These are phyloP conservation scores for Sporothrix brunneoviolacea DNA, from an alignment of 2,329 filamentous ascomycete species.

Conservation along the genomic window DNA sequence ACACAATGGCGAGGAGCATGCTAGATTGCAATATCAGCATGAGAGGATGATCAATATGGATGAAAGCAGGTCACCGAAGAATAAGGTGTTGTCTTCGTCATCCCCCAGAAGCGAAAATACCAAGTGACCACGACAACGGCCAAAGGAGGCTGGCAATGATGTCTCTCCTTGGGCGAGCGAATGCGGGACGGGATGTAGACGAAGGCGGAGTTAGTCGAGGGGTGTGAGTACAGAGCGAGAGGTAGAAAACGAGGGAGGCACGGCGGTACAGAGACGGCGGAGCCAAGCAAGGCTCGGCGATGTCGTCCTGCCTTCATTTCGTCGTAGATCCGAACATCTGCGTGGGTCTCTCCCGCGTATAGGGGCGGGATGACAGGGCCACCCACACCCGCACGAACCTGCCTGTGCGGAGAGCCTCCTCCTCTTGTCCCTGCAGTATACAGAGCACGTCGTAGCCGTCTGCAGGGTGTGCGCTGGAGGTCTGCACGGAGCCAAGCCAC, in stretches of 20 bases:
- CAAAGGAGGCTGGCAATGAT: neutral
- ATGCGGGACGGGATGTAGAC: neutral
- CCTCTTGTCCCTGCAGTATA: neutral
- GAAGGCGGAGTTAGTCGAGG: neutral
- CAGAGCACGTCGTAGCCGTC: too few species aligned
- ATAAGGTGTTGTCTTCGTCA: neutral
- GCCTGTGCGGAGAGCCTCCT: conserved; percentile 1
- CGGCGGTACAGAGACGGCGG: too few species aligned
- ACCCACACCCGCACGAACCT: neutral
- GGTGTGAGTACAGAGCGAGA: neutral
- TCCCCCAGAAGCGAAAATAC: neutral
- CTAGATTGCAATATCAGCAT: conserved; percentile 1
- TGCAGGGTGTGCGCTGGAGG: neutral
- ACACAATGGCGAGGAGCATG: neutral
- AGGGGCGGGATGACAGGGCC: neutral
- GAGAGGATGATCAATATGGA: conserved; percentile 1
- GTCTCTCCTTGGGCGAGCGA: neutral
- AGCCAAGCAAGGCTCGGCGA: neutral
- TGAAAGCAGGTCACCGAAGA: neutral
- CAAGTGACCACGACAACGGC: neutral
- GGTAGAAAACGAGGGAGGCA: neutral
- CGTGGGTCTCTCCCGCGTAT: neutral
- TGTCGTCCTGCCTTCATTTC: neutral
- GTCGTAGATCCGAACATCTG: conserved; percentile 3
- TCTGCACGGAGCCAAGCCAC: neutral